Base-by-base conservation (phyloP, 2,329 filamentous ascomycete genomes). In the Botrytis byssoidea region DNA sequence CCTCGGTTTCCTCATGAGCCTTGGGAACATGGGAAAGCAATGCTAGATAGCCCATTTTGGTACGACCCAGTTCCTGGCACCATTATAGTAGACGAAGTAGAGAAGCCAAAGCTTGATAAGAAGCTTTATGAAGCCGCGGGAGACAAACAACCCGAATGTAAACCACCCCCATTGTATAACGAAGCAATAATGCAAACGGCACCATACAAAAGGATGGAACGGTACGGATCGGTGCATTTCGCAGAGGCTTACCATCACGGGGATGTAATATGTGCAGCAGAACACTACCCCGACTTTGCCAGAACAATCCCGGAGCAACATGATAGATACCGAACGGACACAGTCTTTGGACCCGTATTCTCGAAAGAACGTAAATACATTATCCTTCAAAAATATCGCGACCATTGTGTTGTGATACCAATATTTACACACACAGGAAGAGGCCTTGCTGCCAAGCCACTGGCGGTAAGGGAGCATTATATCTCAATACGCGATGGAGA, bases 381-480 rank as follows among this genome's bases (percentile, higher is more conserved):
- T 40, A 22, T 72, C 3, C 32, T 67, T 22, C 25, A 67, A 14
- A 42, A 40, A 12, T 37, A n/a, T 9, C 46, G 25, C 25, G 59
- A 72, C 4, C 32, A 57, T 25, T 42, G 37, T 35, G 22, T 71
- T 12, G n/a, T 59, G 7, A 22, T 61, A 35, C 57, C 69, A 5
- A 71, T 71, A 32, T 71, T 48, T 42, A 71, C 69, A 18, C 29
- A 48, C n/a, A n/a, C 29, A 20, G 57, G 57, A 14, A 35, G 20
- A n/a, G 69, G 69, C 6, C 57, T 71, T 42, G 8, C 16, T 29
- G 22, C 29, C 40, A 64, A 44, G 40, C 61, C 61, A 32, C 61
- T 1, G 7, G 37, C 37, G 37, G 37, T 44, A 32, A 44, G 40
- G 29, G 37, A 64, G 9, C n/a, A 64, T 8, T 64, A 44, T 32